These are phyloP conservation scores for Zhuliangozyma parablackwelliae DNA, from an alignment of 1,139 yeast species.

Conservation along the genomic window DNA sequence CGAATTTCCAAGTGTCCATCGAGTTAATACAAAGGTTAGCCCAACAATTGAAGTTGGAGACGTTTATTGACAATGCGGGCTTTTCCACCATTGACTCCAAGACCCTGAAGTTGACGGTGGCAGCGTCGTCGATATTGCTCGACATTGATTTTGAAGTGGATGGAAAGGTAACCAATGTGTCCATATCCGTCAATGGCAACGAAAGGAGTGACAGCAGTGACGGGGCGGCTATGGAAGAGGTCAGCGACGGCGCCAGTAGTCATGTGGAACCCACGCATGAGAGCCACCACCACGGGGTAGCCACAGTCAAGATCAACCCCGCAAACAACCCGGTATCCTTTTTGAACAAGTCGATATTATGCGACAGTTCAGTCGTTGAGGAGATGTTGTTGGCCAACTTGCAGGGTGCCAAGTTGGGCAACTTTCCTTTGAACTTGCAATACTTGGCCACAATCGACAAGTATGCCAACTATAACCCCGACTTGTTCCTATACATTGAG, in stretches of 20 bases:
- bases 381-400: constrained; percentile 26
- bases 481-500: constrained; percentile 31
- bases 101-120: constrained; percentile 35
- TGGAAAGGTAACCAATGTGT: constrained; percentile 22
- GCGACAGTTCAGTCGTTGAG: constrained; percentile 20
- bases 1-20: constrained; percentile 30
- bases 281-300: constrained; percentile 6
- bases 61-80: constrained; percentile 39
- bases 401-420: constrained; percentile 17
- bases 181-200: constrained; percentile 32
- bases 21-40: constrained; percentile 40
- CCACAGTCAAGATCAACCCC: constrained; percentile 11
- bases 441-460: constrained; percentile 36
- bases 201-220: too few relatives aligned
- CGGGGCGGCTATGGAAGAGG: too few relatives aligned
- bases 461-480: constrained; percentile 26
- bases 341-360: constrained; percentile 9
- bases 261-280: constrained; percentile 4
- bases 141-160: constrained; percentile 37
- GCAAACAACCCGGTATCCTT: constrained; percentile 11
- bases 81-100: constrained; percentile 17
- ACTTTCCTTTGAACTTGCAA: constrained; percentile 34
- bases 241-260: too few relatives aligned
- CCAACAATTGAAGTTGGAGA: constrained; percentile 39
- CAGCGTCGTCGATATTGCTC: constrained; percentile 40